Evolutionary conservation across 1,139 yeast genomes (phyloP).

Genomic region (Pichia sp.): DNA sequence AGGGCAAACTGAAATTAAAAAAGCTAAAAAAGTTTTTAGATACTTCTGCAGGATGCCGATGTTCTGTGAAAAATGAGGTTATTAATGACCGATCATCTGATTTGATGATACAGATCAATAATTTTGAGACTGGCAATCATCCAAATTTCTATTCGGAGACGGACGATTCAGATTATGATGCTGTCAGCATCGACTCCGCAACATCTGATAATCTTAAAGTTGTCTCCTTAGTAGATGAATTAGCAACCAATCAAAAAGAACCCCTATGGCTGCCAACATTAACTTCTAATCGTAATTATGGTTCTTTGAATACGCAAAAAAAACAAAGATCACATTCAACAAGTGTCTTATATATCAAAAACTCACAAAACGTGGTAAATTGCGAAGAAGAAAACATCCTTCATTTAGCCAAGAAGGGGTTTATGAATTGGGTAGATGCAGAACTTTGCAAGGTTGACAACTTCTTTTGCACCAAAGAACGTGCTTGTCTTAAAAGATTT

Average conservation of each 20-base stretch:
- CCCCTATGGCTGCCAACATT: too few species aligned
- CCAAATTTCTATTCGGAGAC: too few species aligned
- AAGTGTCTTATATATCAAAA: slow-evolving; percentile 6
- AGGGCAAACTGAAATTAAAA: slow-evolving; percentile 50
- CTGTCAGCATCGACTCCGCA: too few species aligned
- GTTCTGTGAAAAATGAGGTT: too few species aligned
- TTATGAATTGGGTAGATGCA: slow-evolving; percentile 51
- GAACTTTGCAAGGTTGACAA: slow-evolving; percentile 50
- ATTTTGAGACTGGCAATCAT: too few species aligned
- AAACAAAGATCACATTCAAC: slow-evolving; percentile 9
- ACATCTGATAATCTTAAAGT: slow-evolving; percentile 8
- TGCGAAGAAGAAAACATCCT: slow-evolving; percentile 13
- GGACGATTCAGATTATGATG: too few species aligned
- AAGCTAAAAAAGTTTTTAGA: slow-evolving; percentile 22
- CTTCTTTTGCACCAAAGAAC: slow-evolving; percentile 54
- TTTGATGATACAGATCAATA: too few species aligned
- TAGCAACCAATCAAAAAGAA: too few species aligned
- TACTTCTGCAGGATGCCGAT: slow-evolving; percentile 13
- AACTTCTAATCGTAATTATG: too few species aligned
- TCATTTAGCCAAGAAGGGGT: slow-evolving; percentile 34
- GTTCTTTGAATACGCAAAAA: too few species aligned
- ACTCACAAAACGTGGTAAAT: background rate
- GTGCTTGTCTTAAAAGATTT: slow-evolving; percentile 50
- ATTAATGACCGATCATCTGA: too few species aligned
- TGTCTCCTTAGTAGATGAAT: slow-evolving; percentile 4